Evolutionary conservation across 805 yeast genomes (phyloP), one percentile per base, ranked within the genome.

Genomic region (Pichia gijzeniarum): DNA sequence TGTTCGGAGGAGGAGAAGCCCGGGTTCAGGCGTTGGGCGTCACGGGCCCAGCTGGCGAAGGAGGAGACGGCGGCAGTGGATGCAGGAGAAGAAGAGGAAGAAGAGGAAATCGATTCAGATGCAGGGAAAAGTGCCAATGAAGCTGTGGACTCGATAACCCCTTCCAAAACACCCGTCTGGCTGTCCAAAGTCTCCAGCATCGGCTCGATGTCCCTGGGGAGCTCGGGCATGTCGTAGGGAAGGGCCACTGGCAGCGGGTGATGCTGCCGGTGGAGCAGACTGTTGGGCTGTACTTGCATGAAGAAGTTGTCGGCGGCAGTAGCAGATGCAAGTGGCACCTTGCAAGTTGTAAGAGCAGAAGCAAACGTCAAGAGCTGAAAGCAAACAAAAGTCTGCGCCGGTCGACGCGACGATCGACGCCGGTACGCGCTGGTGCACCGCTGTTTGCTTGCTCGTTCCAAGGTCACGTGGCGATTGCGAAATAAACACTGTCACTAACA

Each of bases 11-110:
- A 18, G 16, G 32, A 16, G 43, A 32, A 41, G 16, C 43, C 43
- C 9, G 43, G 43, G 36, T 41, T 41, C 10, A 21, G 43, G 16
- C 43, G 38, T 6, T 16, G 27, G 27, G 34, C 25, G 5, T 20
- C 14, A 9, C 14, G 20, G 19, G 22, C 19, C 43, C 43, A 41
- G 8, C 19, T 17, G 30, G 17, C 7, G 31, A 34, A 35, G 3
- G 33, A 12, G 14, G 14, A 18, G 33, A 10, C 32, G 16, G 38
- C 28, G 14, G 35, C 3, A 4, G 37, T 40, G 2, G 18, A 19
- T 8, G 22, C 16, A 3, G 31, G 10, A 40, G 37, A 5, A 12
- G 31, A 3, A 20, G 30, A 21, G 3, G 16, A 19, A 2, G 8
- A 7, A 4, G 35, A 8, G n/a, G 42, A 5, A 5, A n/a, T n/a